Base-by-base conservation (phyloP, 2,329 filamentous ascomycete species). In the Cercospora beticola region DNA sequence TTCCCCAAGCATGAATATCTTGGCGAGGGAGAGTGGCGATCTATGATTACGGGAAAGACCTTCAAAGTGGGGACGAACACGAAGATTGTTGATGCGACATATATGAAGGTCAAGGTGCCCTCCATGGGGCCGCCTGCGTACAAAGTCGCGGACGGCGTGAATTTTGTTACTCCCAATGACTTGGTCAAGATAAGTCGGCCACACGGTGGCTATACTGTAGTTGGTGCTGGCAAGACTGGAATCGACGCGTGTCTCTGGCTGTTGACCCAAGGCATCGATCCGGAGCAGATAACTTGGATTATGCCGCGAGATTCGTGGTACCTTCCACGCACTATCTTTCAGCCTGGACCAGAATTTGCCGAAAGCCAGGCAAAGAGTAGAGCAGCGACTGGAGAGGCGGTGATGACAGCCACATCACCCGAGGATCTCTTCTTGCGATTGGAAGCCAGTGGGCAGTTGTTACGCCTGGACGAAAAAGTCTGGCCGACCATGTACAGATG, bases 191-290 rank as follows among this genome's bases (percentile, higher is more conserved):
- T 64, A 8, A 26, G 28, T 23, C 62, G 71, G 9, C 65, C 66
- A 3, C 70, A 67, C 33, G 56, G 16, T 6, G 64, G 56, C 10
- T 74, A 72, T 23, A 74, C 71, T 9, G 66, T 73, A 3, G 66
- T 74, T 16, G 72, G 72, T 5, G 70, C 70, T 5, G 71, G 71
- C n/a, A 74, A 74, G 60, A 74, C 71, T 3, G 72, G 69, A 2
- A 73, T 74, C 52, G 72, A 73, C 52, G 58, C 70, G 3, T 72
- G 69, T 21, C 62, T 73, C 1, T 74, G 72, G 72, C 57, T 74
- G 2, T 60, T 74, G 10, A 59, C 56, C 5, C 49, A 67, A 2
- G 71, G 68, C 5, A 61, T 73, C 16, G n/a, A 62, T 3, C 64
- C 70, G 4, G 16, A 59, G 33, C 26, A 62, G 18, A 74, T 74